Evolutionary conservation across 140 eudicot species (phyloP).

Genomic region (Cichorium intybus): DNA sequence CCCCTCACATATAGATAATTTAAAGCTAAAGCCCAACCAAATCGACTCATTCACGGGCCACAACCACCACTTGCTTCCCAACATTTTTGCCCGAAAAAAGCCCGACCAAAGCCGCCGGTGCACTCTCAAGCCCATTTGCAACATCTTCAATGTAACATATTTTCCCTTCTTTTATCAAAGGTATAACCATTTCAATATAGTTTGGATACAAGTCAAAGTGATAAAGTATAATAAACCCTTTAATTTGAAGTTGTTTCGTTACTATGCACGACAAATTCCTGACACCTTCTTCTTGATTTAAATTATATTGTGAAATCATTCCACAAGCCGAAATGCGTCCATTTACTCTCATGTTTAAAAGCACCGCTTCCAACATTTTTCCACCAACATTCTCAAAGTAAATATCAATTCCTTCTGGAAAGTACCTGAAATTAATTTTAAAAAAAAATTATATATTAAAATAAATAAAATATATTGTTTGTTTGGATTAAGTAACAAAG

Average conservation of each 20-base stretch:
- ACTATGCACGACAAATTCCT: constrained; percentile 23
- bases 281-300: constrained; percentile 45
- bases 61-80: constrained; percentile 53
- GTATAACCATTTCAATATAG: constrained; percentile 38
- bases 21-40: neutral
- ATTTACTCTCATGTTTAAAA: constrained; percentile 35
- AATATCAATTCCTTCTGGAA: constrained; percentile 44
- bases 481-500: neutral
- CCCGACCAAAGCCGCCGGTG: constrained; percentile 51
- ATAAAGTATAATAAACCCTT: constrained; percentile 38
- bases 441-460: neutral
- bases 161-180: constrained; percentile 39
- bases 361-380: constrained; percentile 49
- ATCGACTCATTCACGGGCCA: constrained; percentile 38
- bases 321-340: constrained; percentile 53
- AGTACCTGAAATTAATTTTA: constrained; percentile 9
- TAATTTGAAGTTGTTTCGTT: constrained; percentile 23
- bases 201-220: constrained; percentile 41
- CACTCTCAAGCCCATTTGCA: constrained; percentile 48
- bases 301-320: constrained; percentile 52
- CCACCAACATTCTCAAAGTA: constrained; percentile 68
- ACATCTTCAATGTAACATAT: constrained; percentile 39
- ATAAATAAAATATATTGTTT: neutral
- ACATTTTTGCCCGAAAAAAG: constrained; percentile 52
- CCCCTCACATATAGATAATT: no score